Evolutionary conservation across 2,329 filamentous ascomycete genomes (phyloP).

Genomic region (Phoma sp.): DNA sequence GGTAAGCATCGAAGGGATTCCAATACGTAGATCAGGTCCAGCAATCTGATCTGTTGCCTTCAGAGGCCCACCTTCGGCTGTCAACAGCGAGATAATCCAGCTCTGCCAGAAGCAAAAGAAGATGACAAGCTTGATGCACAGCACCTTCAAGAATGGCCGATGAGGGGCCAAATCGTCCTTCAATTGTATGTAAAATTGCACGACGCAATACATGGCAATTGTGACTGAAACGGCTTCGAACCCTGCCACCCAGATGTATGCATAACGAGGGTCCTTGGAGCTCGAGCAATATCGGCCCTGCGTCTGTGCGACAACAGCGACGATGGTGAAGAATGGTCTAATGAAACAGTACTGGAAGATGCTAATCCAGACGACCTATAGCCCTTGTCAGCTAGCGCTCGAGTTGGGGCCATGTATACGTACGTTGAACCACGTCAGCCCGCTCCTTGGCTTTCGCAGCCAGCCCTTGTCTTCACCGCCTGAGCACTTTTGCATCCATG

Average conservation of each 20-base stretch:
- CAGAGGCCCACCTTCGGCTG: slow-evolving; percentile 68
- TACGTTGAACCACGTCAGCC: slow-evolving; percentile 88
- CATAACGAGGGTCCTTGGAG: slow-evolving; percentile 78
- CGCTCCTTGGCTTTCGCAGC: slow-evolving; percentile 78
- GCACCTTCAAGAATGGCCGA: slow-evolving; percentile 77
- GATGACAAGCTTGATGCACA: slow-evolving; percentile 89
- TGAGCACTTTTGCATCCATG: slow-evolving; percentile 73
- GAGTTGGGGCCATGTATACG: slow-evolving; percentile 13
- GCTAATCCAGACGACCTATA: slow-evolving; percentile 75
- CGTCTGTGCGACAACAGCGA: slow-evolving; percentile 76
- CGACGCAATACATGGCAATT: slow-evolving; percentile 86
- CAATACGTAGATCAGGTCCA: slow-evolving; percentile 79
- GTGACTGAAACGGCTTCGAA: slow-evolving; percentile 77
- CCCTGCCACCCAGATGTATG: slow-evolving; percentile 81
- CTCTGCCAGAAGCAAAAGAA: slow-evolving; percentile 90
- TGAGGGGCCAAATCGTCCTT: slow-evolving; percentile 72
- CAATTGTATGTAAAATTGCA: slow-evolving; percentile 86
- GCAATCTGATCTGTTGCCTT: slow-evolving; percentile 68
- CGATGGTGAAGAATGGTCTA: slow-evolving; percentile 78
- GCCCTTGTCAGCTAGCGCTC: slow-evolving; percentile 26
- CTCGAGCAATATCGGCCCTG: slow-evolving; percentile 77
- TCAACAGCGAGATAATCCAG: slow-evolving; percentile 66
- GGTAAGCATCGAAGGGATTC: slow-evolving; percentile 78
- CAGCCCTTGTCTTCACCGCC: slow-evolving; percentile 70
- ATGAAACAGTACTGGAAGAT: slow-evolving; percentile 89